These are phyloP conservation scores for Calonectria pteridis DNA, from an alignment of 2,329 filamentous ascomycete genomes.

Conservation along the genomic window DNA sequence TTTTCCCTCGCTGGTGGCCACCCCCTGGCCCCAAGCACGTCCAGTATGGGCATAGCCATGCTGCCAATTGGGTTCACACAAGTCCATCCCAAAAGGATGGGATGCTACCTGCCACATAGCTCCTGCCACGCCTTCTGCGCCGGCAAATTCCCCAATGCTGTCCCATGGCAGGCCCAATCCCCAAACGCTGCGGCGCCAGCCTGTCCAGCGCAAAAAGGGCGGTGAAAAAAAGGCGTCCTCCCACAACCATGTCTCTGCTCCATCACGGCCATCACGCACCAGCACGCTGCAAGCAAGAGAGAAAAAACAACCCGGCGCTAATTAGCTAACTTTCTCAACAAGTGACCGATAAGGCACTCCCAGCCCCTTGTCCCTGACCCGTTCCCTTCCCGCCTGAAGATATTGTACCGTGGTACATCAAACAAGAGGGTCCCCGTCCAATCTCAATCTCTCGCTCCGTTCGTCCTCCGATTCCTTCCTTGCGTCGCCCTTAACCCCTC, in stretches of 20 bases:
- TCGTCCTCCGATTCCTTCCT: constrained; percentile 31
- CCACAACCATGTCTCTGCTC: constrained; percentile 4
- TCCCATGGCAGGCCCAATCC: neutral
- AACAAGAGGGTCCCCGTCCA: constrained; percentile 16
- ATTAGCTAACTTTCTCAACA: constrained; percentile 27
- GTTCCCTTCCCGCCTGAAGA: constrained; percentile 10
- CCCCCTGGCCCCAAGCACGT: neutral
- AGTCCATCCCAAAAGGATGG: neutral
- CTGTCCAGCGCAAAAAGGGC: constrained; percentile 16
- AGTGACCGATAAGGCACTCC: constrained; percentile 12
- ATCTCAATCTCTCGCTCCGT: constrained; percentile 39
- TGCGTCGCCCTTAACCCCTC: constrained; percentile 33
- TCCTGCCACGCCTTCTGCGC: constrained; percentile 2
- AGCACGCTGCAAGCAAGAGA: neutral
- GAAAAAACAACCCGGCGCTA: constrained; percentile 12
- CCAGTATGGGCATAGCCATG: constrained; percentile 5
- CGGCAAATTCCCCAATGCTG: neutral
- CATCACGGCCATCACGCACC: constrained; percentile 9
- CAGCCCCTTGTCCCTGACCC: constrained; percentile 21
- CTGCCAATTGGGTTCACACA: neutral
- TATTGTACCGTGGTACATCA: constrained; percentile 10
- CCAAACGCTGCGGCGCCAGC: neutral
- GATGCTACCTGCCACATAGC: constrained; percentile 11
- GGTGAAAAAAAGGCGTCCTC: constrained; percentile 18
- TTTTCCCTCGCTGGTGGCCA: neutral